Base-by-base conservation (phyloP, 2,329 filamentous ascomycete species). In the Calonectria hawksworthii region DNA sequence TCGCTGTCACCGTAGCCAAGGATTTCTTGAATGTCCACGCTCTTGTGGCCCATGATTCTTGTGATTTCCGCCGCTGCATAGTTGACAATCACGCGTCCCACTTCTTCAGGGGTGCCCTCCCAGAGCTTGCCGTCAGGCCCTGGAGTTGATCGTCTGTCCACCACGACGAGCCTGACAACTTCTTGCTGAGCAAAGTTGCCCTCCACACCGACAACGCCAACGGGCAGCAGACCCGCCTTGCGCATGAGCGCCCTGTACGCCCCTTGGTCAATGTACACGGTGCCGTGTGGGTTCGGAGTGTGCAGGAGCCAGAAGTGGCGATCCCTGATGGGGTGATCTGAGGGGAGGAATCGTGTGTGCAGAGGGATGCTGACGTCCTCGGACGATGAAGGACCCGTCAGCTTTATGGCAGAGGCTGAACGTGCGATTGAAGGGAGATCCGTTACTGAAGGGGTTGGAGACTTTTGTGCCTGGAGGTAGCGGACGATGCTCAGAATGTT, bases 241-340 rank as follows among this genome's bases (percentile, higher is more conserved):
- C 93, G 92, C 21, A 92, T 87, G 4, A 99, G 90, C 0, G 96
- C 97, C 41, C 90, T 88, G 86, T 96, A 93, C 4, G 96, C 96
- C 52, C 97, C 97, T n/a, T 92, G 88, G 87, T 99, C 97, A 80
- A 99, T 98, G 86, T 95, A 99, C 32, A 99, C 84, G 2, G 94
- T 98, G 18, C 97, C 97, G 81, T 98, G 96, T 0, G 97, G 95
- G 30, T 93, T 93, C 14, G 98, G 92, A 13, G 96, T 97, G 85
- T 99, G 95, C 0, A 99, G 90, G 64, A 99, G 93, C 97, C 97
- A 99, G 89, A 99, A 99, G 83, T 97, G 96, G 75, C 96, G 94
- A 84, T 98, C 97, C 72, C 95, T 93, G 74, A 99, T 97, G 1
- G 96, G 96, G 32, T 94, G 92, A 0, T 91, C 88, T 13, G 95